Base-by-base conservation (phyloP, 225 moss, liverwort and hornwort species). In the Bryum argenteum region DNA sequence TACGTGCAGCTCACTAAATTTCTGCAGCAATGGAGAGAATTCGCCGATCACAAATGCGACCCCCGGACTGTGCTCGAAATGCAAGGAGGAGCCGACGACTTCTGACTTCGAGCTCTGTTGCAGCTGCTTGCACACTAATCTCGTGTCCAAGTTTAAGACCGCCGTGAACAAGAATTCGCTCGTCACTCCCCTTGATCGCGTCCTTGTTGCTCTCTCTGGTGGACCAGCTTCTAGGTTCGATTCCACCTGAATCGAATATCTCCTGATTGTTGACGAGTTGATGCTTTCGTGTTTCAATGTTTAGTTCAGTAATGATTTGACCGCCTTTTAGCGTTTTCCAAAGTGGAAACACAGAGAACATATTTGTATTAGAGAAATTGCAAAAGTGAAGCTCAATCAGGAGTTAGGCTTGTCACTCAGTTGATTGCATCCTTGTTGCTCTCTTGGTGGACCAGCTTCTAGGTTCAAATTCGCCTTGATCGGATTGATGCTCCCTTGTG, bases 111-210 rank as follows among this genome's bases (percentile, higher is more conserved):
- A 79, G 11, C 60, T 90, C 28, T 94, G 98, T 37, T 39, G 63
- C 12, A 61, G 48, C 9, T 98, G 98, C 62, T 73, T 92, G 17
- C 87, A 89, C 66, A 78, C 73, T 5, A 87, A 77, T 56, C 80
- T 98, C 33, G 42, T 98, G 18, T 87, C 92, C 53, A 98, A 94
- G 55, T 94, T 98, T 79, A 98, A 94, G 83, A 90, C 92, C 0
- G 92, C 98, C 1, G 84, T 92, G 48, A 94, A 90, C 54, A 88
- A 86, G 41, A 79, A 91, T 20, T 92, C 91, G 5, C 82, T 94
- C 37, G 83, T 98, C 18, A 77, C 70, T 61, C 75, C 92, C 3
- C 63, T 77, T 0, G 98, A 94, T 66, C 80, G 71, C 54, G 85
- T 98, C 74, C 88, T 98, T 9, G 71, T 98, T 51, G 92, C 94